phyloP scores from a whole-genome alignment of 768 basidiomycete species.

The Suillus decipiens region DNA sequence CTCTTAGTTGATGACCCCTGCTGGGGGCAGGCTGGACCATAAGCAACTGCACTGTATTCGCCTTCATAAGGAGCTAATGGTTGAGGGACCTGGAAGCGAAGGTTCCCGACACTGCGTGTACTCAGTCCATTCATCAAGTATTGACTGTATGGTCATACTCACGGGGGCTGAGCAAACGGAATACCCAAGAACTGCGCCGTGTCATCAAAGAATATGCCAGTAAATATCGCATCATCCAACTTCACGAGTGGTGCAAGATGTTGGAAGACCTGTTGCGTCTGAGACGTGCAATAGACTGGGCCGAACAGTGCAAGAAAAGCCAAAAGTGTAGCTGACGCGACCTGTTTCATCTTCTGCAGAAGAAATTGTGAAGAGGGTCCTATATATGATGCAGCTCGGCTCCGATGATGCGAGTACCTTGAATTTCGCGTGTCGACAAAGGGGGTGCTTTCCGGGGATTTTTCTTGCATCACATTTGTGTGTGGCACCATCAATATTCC shows the following conservation, averaged over 20 bases:
- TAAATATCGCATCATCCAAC: not conserved
- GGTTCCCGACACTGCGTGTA: constrained; percentile 33
- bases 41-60: constrained; percentile 11
- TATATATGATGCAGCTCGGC: not conserved
- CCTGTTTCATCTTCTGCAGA: not conserved
- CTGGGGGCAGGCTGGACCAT: constrained; percentile 50
- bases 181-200: not conserved
- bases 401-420: not conserved
- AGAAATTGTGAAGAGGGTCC: not conserved
- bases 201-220: not conserved
- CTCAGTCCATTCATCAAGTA: not conserved
- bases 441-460: not conserved
- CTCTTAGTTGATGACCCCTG: constrained; percentile 36
- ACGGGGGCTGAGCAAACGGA: not conserved
- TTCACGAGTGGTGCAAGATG: not conserved
- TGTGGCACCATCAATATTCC: not conserved
- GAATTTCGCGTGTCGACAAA: not conserved
- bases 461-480: not conserved
- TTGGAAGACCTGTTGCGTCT: not conserved
- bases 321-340: not conserved
- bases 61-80: constrained; percentile 15
- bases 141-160: not conserved
- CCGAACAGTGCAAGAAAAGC: not conserved
- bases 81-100: constrained; percentile 47
- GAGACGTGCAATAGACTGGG: not conserved